Conservation (phyloP, 306 rosid genomes). For the Cicer cuneatum region DNA sequence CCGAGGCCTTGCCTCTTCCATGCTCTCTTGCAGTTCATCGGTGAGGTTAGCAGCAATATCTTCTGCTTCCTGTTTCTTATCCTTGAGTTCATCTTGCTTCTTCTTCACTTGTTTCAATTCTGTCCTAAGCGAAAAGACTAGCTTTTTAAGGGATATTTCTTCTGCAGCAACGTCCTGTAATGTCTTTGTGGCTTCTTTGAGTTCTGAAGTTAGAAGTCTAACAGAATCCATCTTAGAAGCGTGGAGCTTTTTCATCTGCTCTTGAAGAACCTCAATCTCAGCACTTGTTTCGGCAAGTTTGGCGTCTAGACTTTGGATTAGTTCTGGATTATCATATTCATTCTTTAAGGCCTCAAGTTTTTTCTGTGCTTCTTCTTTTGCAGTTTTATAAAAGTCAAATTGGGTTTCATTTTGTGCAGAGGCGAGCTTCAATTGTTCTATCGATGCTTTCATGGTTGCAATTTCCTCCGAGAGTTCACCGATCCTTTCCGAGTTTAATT, state of each 20-base stretch:
- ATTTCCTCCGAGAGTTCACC: conserved; percentile 64
- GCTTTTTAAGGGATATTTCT: conserved; percentile 61
- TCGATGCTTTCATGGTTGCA: conserved; percentile 57
- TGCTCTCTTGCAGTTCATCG: conserved; percentile 40
- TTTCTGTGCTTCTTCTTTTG: conserved; percentile 57
- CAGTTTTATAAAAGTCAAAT: conserved; percentile 41
- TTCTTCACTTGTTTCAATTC: conserved; percentile 65
- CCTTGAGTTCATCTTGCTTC: conserved; percentile 48
- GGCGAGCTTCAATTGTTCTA: conserved; percentile 57
- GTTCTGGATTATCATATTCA: conserved; percentile 59
- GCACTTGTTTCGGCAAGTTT: conserved; percentile 58
- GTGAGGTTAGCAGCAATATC: conserved; percentile 46
- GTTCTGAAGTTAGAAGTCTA: conserved; percentile 58
- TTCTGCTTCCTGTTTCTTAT: conserved; percentile 50
- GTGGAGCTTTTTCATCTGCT: conserved; percentile 67
- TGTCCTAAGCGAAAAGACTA: conserved; percentile 53
- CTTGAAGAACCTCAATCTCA: conserved; percentile 67
- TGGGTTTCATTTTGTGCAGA: conserved; percentile 48
- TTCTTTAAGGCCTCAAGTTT: conserved; percentile 56
- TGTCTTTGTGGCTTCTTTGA: conserved; percentile 65
- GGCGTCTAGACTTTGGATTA: conserved; percentile 46
- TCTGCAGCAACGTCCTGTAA: conserved; percentile 66
- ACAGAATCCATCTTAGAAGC: conserved; percentile 68
- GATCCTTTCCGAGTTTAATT: conserved; percentile 59
- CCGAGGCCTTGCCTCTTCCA: conserved; percentile 35